A percentile compares a stretch with the other conserved stretches of the same genome.
Conservation (phyloP, 139 green algal species). For the Volvox africanus region DNA sequence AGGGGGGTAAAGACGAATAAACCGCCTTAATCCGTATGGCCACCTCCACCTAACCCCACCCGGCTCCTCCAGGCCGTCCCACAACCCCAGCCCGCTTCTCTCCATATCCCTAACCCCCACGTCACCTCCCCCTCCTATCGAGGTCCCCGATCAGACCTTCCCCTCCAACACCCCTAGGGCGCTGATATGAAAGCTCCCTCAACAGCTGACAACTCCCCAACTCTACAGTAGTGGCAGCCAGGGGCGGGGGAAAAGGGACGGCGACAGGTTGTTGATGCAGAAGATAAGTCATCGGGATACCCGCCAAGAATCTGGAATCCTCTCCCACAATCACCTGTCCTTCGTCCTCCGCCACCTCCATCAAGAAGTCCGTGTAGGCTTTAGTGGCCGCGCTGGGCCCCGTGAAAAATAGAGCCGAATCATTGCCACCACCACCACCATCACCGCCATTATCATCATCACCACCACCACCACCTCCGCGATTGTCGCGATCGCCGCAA, state of each 20-base stretch:
- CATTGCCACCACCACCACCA: background rate
- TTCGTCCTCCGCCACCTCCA: constrained; percentile 61
- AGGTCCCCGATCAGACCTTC: no score
- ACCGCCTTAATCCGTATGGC: background rate
- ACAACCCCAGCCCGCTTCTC: background rate
- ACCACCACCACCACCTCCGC: background rate
- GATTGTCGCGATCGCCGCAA: background rate
- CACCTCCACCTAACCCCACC: no score
- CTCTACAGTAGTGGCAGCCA: no score
- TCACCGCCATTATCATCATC: background rate
- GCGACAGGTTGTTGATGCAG: no score
- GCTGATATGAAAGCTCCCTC: no score
- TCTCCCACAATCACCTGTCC: constrained; percentile 34
- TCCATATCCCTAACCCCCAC: background rate
- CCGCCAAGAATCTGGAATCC: no score
- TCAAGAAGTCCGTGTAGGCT: constrained; percentile 79
- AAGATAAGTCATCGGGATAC: no score
- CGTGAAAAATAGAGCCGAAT: no score
- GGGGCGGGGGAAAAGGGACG: no score
- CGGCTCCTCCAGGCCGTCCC: no score
- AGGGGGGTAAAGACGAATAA: background rate
- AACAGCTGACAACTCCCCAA: no score
- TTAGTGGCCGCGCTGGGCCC: constrained; percentile 62
- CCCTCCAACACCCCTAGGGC: background rate
- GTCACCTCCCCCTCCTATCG: background rate